Percentiles rank a stretch among this genome's conserved stretches.
phyloP scores from a whole-genome alignment of 2,329 filamentous ascomycete species.

The Phialophora expanda region DNA sequence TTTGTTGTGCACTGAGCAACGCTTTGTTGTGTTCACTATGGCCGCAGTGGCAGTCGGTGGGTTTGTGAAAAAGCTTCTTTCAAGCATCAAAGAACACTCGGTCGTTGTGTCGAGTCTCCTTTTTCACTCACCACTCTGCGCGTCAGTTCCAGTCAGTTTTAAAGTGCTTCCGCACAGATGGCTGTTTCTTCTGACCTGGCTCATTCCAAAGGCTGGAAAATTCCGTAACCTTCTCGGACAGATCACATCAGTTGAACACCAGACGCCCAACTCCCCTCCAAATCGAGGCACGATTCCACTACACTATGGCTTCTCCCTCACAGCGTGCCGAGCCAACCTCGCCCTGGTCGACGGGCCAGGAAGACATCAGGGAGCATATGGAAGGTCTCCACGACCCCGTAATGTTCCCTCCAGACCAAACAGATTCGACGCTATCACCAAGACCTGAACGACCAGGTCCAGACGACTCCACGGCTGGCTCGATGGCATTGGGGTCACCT shows the following conservation, averaged over 20 bases:
- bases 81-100: not conserved
- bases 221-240: too few species aligned
- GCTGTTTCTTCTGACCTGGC: not conserved
- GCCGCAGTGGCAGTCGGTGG: too few species aligned
- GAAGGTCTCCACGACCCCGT: too few species aligned
- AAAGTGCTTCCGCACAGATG: not conserved
- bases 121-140: not conserved
- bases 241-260: not conserved
- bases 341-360: not conserved
- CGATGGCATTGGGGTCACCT: not conserved
- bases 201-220: not conserved
- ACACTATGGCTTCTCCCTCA: not conserved
- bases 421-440: not conserved
- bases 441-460: too few species aligned
- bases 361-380: not conserved
- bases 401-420: not conserved
- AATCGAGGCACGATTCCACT: not conserved
- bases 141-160: not conserved
- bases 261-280: not conserved
- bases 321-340: not conserved
- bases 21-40: not conserved
- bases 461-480: not conserved
- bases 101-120: not conserved
- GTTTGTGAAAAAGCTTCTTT: not conserved
- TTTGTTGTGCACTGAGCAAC: not conserved